phyloP scores from a whole-genome alignment of 2,329 filamentous ascomycete genomes.

The Pseudopyricularia cyperi region DNA sequence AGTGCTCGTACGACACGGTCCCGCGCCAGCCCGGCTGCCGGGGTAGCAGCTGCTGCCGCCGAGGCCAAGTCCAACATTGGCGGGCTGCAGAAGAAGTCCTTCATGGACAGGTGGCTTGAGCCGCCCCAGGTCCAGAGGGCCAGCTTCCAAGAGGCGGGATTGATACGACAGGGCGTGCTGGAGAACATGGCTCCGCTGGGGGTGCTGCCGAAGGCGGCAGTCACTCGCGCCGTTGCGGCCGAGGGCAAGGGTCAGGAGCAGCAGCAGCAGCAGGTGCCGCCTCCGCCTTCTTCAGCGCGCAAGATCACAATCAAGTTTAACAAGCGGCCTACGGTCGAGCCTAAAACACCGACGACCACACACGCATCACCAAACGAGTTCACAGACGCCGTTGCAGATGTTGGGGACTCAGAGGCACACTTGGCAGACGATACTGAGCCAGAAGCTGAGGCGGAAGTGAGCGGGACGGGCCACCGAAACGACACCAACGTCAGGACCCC shows the following conservation, averaged over 20 bases:
- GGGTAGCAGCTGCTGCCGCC: neutral
- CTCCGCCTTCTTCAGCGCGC: neutral
- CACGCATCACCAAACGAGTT: neutral
- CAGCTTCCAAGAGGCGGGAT: constrained; percentile 67
- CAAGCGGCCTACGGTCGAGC: neutral
- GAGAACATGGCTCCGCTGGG: constrained; percentile 78
- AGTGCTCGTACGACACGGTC: neutral
- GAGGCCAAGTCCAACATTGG: constrained; percentile 1
- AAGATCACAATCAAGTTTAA: neutral
- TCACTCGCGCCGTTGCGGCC: constrained; percentile 20
- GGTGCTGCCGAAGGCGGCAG: constrained; percentile 50
- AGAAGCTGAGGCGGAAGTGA: neutral
- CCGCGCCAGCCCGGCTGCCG: neutral
- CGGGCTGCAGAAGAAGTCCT: constrained; percentile 23
- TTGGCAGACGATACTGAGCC: neutral
- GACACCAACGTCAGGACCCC: neutral
- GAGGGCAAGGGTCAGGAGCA: constrained; percentile 27
- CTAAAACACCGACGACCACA: neutral
- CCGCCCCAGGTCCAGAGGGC: constrained; percentile 41
- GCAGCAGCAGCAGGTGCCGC: neutral
- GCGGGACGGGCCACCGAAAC: neutral
- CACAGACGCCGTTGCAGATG: neutral
- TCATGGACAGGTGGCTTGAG: constrained; percentile 47
- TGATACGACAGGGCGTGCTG: constrained; percentile 62
- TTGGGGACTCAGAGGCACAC: neutral